Evolutionary conservation across 2,329 filamentous ascomycete species (phyloP), one percentile per base, ranked within the genome.

Genomic region (Tolypocladium guangdongense): DNA sequence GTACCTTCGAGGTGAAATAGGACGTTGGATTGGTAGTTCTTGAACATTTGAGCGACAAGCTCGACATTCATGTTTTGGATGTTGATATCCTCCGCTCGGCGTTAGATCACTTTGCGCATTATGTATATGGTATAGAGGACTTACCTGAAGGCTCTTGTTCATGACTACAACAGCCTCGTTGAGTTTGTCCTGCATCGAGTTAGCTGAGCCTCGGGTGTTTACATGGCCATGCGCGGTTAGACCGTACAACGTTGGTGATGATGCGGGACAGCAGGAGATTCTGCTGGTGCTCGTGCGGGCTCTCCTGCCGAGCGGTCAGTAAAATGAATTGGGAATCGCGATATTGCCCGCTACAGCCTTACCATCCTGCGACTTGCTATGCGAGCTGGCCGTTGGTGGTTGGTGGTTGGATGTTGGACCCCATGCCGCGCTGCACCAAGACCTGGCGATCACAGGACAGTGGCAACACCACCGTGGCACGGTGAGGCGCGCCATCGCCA

Each of bases 1-100:
- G 60, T 76, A 95, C 93, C 93, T 83, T 97, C 93, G 7, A 99
- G 78, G 64, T 99, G 93, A 68, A 99, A 97, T 7, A 97, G 75
- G 16, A 97, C 92, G 63, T 97, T 99, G 12, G 90, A 96, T 69
- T 96, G 91, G 68, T 99, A 99, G 72, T 97, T 99, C 75, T 97
- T 96, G 78, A 97, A 99, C 93, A 99, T 99, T 67, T 97, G 92
- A 1, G 92, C 91, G 6, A 97, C 93, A 3, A 97, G 80, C 73
- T 97, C 93, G 37, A 96, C 90, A 66, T 99, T 95, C 90, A 97
- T 96, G 69, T 97, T 99, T 64, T 96, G 88, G 53, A 96, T 86
- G 66, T 97, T 97, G 78, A 97, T 96, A 61, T 97, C 92, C 88
- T 96, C 62, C 3, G 2, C 8, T 14, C 16, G 16, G 20, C 10